phyloP scores from a whole-genome alignment of 306 rosid genomes.

The Luffa acutangula region DNA sequence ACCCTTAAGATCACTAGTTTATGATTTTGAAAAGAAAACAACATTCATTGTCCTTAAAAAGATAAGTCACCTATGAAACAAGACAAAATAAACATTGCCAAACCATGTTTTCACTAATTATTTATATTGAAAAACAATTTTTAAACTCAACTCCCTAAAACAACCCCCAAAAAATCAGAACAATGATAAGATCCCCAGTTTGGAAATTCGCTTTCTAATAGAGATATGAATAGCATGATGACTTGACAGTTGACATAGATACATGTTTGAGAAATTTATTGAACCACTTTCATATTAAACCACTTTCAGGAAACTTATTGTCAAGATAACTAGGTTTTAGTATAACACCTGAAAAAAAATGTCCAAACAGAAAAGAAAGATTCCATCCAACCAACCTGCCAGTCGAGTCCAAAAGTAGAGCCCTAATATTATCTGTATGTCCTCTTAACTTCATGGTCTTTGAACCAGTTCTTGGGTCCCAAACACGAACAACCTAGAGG shows the following conservation, averaged over 20 bases:
- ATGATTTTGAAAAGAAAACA: not conserved
- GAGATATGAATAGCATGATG: not conserved
- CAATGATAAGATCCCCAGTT: not conserved
- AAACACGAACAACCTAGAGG: constrained; percentile 85
- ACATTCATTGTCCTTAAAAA: not conserved
- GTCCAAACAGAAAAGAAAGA: constrained; percentile 7
- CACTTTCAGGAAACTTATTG: not conserved
- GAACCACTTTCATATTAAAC: not conserved
- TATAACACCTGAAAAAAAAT: constrained; percentile 3
- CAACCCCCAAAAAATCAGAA: not conserved
- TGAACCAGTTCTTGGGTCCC: constrained; percentile 96
- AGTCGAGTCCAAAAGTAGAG: constrained; percentile 77
- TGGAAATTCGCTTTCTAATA: not conserved
- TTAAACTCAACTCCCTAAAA: not conserved
- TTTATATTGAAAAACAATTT: not conserved
- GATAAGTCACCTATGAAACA: not conserved
- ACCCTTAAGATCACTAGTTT: not conserved
- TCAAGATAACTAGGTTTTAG: not conserved
- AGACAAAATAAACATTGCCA: not conserved
- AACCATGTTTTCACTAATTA: not conserved
- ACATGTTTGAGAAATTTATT: not conserved
- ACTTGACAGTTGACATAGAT: not conserved
- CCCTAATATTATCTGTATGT: constrained; percentile 90
- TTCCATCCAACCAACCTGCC: constrained; percentile 62
- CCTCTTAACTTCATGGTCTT: constrained; percentile 93